phyloP scores from a whole-genome alignment of 2,329 filamentous ascomycete genomes.

The Aspergillus ibericus region DNA sequence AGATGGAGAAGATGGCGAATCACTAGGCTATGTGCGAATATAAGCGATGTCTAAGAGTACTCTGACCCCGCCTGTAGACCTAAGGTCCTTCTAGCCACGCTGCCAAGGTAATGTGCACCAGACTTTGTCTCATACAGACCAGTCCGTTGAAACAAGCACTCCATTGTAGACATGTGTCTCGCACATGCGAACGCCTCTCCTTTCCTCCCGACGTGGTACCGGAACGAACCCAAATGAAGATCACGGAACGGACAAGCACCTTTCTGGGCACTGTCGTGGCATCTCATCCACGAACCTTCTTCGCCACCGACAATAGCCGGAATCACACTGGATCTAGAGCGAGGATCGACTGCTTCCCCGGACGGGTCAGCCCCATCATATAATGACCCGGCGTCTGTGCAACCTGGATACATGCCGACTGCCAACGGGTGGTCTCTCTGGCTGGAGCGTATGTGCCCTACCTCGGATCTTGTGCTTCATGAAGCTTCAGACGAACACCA shows the following conservation, averaged over 20 bases:
- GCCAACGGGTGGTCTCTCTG: neutral
- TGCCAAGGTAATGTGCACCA: neutral
- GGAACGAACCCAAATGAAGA: neutral
- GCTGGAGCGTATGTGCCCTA: neutral
- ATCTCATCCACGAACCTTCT: neutral
- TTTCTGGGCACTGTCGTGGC: neutral
- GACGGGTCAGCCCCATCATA: neutral
- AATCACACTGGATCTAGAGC: neutral
- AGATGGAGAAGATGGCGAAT: neutral
- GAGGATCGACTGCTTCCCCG: neutral
- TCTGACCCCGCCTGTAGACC: neutral
- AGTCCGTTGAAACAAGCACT: neutral
- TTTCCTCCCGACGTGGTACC: slow-evolving; percentile 5
- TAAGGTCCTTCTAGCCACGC: neutral
- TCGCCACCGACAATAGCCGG: neutral
- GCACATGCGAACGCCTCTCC: slow-evolving; percentile 2
- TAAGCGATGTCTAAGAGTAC: neutral
- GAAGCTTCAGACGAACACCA: neutral
- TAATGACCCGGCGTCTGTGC: neutral
- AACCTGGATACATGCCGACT: neutral
- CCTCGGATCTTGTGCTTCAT: neutral
- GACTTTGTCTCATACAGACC: neutral
- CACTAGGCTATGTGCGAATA: neutral
- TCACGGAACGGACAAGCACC: neutral
- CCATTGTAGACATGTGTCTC: neutral